Evolutionary conservation across 2,329 filamentous ascomycete species (phyloP), one percentile per base, ranked within the genome.

Genomic region (Knufia fluminis): DNA sequence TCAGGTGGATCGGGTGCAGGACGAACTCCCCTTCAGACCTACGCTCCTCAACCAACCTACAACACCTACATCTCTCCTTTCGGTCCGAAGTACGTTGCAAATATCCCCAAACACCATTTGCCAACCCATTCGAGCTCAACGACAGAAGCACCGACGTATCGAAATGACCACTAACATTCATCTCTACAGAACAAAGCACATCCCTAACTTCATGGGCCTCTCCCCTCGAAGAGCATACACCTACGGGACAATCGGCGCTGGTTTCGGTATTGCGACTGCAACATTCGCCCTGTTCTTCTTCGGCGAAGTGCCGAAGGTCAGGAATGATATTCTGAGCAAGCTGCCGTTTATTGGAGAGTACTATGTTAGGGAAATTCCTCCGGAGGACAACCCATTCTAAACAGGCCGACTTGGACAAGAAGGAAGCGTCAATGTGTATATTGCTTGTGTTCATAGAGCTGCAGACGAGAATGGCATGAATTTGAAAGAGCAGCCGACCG

Each of bases 281-380:
- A 68, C 78, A 62, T 77, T 78, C 65, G 77, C 75, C 32, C 63
- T 83, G 58, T 82, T 78, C 70, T 79, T 83, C 72, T 77, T 82
- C 68, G 75, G 77, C 59, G 79, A 80, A 59, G 72, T 83, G 22
- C 79, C 79, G 52, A 74, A 72, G 61, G 77, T 83, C 40, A 71
- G 77, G 62, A 71, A 75, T 59, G 79, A 83, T 62, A 78, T 83
- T 57, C 70, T 80, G 63, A 71, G 74, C 66, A 76, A 79, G 67
- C 60, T 82, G 22, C 79, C 79, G 4, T 64, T 80, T 57, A 67
- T 82, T 45, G 75, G 76, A 54, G 63, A 66, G 49, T 79, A 77
- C 67, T 82, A 74, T 63, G 67, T 75, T 60, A 68, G 72, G 54
- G 73, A 77, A 64, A 69, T 82, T 57, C 66, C 79, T 53, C 75